A percentile compares a stretch with the other conserved stretches of the same genome.
Conservation (phyloP, 2,329 filamentous ascomycete genomes). For the Thermothelomyces thermophilus region DNA sequence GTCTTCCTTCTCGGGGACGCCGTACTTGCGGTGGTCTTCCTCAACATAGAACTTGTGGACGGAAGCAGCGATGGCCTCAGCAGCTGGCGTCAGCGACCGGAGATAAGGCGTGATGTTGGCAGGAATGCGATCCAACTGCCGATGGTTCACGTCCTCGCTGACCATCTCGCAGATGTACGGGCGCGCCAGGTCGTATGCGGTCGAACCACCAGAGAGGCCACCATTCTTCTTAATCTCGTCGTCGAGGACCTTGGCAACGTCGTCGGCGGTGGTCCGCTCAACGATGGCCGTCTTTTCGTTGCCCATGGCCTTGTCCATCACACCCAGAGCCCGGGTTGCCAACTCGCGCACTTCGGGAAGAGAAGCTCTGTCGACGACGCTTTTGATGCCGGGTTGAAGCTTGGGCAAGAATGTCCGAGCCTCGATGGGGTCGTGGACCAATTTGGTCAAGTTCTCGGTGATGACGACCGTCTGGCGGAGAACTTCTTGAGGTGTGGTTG, state of each 20-base stretch:
- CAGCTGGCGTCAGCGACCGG: constrained; percentile 55
- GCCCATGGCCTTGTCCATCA: constrained; percentile 91
- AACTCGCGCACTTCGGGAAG: constrained; percentile 92
- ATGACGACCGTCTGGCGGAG: constrained; percentile 93
- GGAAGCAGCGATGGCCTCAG: constrained; percentile 59
- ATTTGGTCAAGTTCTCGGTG: constrained; percentile 94
- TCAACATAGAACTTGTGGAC: constrained; percentile 73
- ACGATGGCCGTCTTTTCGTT: constrained; percentile 57
- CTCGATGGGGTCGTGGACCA: constrained; percentile 92
- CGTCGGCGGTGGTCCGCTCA: constrained; percentile 61
- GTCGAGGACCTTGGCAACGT: constrained; percentile 69
- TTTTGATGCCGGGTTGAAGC: constrained; percentile 86
- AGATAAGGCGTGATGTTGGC: constrained; percentile 69
- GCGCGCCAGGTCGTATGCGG: constrained; percentile 61
- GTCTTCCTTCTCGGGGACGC: constrained; percentile 77
- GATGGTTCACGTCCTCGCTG: constrained; percentile 78
- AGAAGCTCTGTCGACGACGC: constrained; percentile 78
- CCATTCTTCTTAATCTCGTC: constrained; percentile 66
- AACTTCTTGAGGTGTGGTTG: constrained; percentile 86
- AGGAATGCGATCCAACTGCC: constrained; percentile 67
- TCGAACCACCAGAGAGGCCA: constrained; percentile 54
- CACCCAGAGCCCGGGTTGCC: constrained; percentile 70
- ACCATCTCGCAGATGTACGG: constrained; percentile 78
- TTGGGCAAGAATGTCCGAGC: constrained; percentile 93
- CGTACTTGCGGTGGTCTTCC: constrained; percentile 83